These are phyloP conservation scores for Fusarium cicatricum DNA, from an alignment of 2,329 filamentous ascomycete genomes.

Conservation along the genomic window DNA sequence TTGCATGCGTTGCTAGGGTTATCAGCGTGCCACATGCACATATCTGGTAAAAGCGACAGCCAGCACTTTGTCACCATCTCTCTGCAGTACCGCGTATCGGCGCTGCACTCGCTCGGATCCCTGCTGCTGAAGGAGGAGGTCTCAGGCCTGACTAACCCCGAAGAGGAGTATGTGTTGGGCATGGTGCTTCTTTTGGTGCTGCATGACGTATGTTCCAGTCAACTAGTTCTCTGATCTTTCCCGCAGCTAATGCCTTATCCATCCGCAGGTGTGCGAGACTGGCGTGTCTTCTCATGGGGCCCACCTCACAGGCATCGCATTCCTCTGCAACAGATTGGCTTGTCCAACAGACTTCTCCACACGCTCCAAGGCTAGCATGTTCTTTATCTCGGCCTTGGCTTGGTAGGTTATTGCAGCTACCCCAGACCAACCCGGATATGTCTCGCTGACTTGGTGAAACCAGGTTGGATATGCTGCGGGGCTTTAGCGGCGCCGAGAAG, in stretches of 20 bases:
- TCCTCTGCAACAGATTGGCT: conserved; percentile 39
- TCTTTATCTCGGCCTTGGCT: conserved; percentile 38
- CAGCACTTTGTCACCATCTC: conserved; percentile 22
- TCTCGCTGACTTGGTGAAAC: background rate
- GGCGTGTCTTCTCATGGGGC: conserved; percentile 40
- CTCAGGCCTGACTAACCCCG: conserved; percentile 4
- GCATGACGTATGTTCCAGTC: conserved; percentile 37
- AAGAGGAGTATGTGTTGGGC: conserved; percentile 38
- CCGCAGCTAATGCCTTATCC: background rate
- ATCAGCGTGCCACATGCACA: conserved; percentile 38
- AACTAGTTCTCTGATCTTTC: rapidly evolving
- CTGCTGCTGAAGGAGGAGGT: conserved; percentile 31
- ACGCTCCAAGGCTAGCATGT: conserved; percentile 32
- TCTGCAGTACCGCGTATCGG: conserved; percentile 35
- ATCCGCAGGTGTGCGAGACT: conserved; percentile 37
- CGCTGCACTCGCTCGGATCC: conserved; percentile 31
- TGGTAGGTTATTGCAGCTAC: conserved; percentile 25
- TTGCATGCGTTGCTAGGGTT: conserved; percentile 42
- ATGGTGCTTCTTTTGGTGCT: conserved; percentile 40
- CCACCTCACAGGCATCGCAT: conserved; percentile 41
- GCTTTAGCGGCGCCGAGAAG: conserved; percentile 45
- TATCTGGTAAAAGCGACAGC: conserved; percentile 15
- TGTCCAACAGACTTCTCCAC: conserved; percentile 7
- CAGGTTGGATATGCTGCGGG: conserved; percentile 43
- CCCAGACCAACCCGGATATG: background rate